Base-by-base conservation (phyloP, 2,329 filamentous ascomycete species). In the Phialophora tarda region DNA sequence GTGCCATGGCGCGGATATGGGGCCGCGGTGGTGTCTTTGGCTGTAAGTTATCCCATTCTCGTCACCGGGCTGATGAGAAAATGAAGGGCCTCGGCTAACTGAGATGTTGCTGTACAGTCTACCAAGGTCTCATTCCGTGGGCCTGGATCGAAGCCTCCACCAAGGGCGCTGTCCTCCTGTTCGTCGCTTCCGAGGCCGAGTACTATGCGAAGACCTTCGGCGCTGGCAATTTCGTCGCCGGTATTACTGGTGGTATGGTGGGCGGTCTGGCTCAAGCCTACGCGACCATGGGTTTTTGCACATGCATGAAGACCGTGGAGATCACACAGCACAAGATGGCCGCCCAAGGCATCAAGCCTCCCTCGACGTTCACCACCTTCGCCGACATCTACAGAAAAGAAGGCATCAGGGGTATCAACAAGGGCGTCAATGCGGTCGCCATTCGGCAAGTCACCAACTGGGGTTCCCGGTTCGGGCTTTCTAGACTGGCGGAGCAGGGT, bases 111-210 rank as follows among this genome's bases (percentile, higher is more conserved):
- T 66, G 38, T 66, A 72, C 78, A 98, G 94, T 97, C 85, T 99
- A 97, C 86, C 95, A 99, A 86, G 95, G 95, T 81, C 91, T 99
- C 75, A 98, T 99, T 80, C 95, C 95, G 71, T 97, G 94, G 94
- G 95, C 95, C 81, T 99, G 95, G 95, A 98, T 99, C 83, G 95
- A 99, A 87, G 95, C 95, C 78, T 98, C 94, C 77, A 98, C 95
- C 83, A 99, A 99, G 85, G 95, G 95, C 79, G 95, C 95, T 75
- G 95, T 99, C 75, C 91, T 99, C 77, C 91, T 99, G 81, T 99
- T 99, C 83, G 94, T 99, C 79, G 95, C 95, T 73, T 96, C 94
- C 75, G 95, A 99, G 83, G 94, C 93, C 82, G 95, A 99, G 81
- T 99, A 91, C 87, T 91, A 95, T 79, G 94, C 93, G 74, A 92